Percentiles rank a stretch among this genome's conserved stretches.
phyloP scores from a whole-genome alignment of 78 protist genomes.

The Capsaspora owczarzaki region DNA sequence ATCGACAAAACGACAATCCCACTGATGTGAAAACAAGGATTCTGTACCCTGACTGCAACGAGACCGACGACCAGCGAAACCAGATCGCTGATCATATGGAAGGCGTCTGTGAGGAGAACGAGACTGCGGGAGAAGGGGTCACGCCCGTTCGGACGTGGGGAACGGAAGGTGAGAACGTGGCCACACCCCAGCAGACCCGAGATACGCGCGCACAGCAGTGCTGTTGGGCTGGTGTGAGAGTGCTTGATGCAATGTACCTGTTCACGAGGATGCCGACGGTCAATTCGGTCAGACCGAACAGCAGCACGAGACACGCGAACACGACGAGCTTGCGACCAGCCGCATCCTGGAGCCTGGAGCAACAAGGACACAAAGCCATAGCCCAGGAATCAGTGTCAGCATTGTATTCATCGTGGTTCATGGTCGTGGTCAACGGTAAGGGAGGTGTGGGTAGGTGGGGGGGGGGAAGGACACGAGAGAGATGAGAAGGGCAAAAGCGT shows the following conservation, averaged over 20 bases:
- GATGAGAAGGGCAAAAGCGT: no score
- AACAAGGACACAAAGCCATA: no score
- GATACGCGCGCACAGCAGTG: no score
- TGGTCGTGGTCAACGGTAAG: no score
- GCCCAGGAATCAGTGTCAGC: no score
- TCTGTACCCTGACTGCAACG: not conserved
- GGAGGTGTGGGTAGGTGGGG: no score
- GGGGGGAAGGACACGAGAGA: no score
- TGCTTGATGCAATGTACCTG: not conserved
- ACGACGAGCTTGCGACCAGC: not conserved
- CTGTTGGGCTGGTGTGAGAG: not conserved
- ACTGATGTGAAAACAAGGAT: not conserved
- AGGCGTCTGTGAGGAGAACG: not conserved
- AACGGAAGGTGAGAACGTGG: not conserved
- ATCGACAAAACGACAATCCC: not conserved
- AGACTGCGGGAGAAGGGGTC: no score
- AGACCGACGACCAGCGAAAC: not conserved
- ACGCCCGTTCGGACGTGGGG: not conserved
- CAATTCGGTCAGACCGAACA: not conserved
- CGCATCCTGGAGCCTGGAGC: not conserved
- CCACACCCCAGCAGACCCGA: not conserved
- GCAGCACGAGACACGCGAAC: not conserved
- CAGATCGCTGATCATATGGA: not conserved
- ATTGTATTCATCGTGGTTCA: no score
- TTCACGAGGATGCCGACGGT: not conserved